Evolutionary conservation across 176 grass and related monocot species (phyloP), one percentile per base, ranked within the genome.

Genomic region (Elymus sibiricus): DNA sequence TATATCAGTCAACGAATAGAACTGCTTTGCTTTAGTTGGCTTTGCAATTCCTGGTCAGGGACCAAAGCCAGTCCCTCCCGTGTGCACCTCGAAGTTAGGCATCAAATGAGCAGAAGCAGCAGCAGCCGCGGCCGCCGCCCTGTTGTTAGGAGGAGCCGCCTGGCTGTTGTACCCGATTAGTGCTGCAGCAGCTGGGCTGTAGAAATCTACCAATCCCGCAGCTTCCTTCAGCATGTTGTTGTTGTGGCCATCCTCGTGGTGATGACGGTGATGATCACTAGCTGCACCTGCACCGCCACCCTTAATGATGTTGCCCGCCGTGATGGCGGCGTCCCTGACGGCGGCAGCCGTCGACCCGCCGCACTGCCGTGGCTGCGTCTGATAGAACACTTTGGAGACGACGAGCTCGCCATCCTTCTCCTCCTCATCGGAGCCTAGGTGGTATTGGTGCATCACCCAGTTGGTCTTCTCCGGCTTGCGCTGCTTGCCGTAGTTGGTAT

Each of bases 401-500:
- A 99, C 97, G 32, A 99, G 92, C 90, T 99, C 97, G 4, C 97
- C 97, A 64, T 96, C 97, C 88, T 99, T 99, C 85, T 99, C 97
- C 75, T 99, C 97, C 86, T 99, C 97, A 68, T 96, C 94, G 12
- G 88, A 95, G 56, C 97, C 97, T 2, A 99, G 84, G 90, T 99
- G 97, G 72, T 99, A 99, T 80, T 99, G 97, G 39, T 99, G 97
- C 97, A 99, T 99, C 64, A 99, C 94, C 97, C 97, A 99, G 87
- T 96, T 99, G 11, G 97, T 99, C 84, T 99, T 99, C 89, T 99
- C 94, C 0, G 97, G 97, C 85, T 99, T 99, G 43, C 97, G 92
- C 94, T 99, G 92, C 90, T 99, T 97, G 35, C 97, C 97, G 76
- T 99, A 99, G 87, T 99, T 99, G 60, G 97, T 94, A 87, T 99